These are phyloP conservation scores for Euphorbia lathyris DNA, from an alignment of 345 rosid genomes.

Conservation along the genomic window DNA sequence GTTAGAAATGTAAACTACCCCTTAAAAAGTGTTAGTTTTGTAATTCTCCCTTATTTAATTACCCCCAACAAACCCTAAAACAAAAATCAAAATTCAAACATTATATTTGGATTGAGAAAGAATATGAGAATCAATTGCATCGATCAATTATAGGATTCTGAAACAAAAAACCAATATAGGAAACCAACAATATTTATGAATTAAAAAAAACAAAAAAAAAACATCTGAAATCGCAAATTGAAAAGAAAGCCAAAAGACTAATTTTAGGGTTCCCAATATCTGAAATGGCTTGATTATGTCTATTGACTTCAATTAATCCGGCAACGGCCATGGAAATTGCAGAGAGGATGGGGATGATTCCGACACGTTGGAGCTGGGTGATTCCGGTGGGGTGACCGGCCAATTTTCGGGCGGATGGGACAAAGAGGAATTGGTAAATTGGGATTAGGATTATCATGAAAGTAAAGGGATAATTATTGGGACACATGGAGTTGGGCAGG, in stretches of 20 bases:
- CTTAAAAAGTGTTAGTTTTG: too few relatives aligned
- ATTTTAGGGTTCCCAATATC: background rate
- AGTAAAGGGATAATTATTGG: slow-evolving; percentile 20
- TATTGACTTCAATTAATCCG: slow-evolving; percentile 18
- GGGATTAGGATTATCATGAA: slow-evolving; percentile 24
- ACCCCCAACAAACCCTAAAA: too few relatives aligned
- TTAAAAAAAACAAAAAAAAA: too few relatives aligned
- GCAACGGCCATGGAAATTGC: slow-evolving; percentile 28
- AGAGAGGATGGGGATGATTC: slow-evolving; percentile 22
- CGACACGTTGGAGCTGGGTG: slow-evolving; percentile 30
- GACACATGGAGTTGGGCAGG: too few relatives aligned
- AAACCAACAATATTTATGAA: too few relatives aligned
- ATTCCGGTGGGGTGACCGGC: slow-evolving; percentile 25
- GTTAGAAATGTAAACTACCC: too few relatives aligned
- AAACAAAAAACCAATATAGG: too few relatives aligned
- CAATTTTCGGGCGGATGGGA: slow-evolving; percentile 23
- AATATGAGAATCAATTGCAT: too few relatives aligned
- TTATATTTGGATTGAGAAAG: too few relatives aligned
- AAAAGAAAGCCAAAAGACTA: slow-evolving; percentile 25
- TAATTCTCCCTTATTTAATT: too few relatives aligned
- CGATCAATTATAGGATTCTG: too few relatives aligned
- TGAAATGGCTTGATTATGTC: slow-evolving; percentile 9
- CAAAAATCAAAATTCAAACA: too few relatives aligned
- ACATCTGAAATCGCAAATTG: slow-evolving; percentile 31
- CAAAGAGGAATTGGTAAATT: slow-evolving; percentile 19